Evolutionary conservation across 225 moss, liverwort and hornwort species (phyloP).

Genomic region (Antitrichia curtipendula): DNA sequence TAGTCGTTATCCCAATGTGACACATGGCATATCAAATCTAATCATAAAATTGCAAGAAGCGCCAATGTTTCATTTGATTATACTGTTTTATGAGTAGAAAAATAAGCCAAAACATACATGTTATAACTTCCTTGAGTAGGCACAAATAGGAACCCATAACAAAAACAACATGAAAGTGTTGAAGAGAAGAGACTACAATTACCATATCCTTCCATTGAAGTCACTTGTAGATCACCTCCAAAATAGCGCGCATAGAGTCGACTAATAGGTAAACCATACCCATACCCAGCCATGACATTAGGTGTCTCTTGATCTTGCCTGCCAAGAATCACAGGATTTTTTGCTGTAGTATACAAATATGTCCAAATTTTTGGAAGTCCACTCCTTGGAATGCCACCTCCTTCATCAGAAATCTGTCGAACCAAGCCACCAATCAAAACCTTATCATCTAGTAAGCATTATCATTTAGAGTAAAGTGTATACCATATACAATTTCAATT

Average conservation of each 20-base stretch:
- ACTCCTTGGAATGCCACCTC: constrained; percentile 82
- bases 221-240: constrained; percentile 83
- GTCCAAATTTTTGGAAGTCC: constrained; percentile 80
- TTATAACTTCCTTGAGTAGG: background rate
- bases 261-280: constrained; percentile 83
- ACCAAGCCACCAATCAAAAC: background rate
- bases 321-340: constrained; percentile 36
- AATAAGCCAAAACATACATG: background rate
- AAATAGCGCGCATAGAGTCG: constrained; percentile 84
- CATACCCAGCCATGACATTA: constrained; percentile 83
- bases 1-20: background rate
- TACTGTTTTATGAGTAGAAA: background rate
- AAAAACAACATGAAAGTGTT: background rate
- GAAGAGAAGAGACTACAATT: background rate
- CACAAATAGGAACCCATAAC: background rate
- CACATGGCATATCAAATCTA: background rate
- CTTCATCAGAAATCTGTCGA: constrained; percentile 81
- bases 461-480: background rate
- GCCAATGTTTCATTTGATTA: background rate
- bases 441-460: background rate
- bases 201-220: constrained; percentile 92
- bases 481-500: background rate
- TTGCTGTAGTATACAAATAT: constrained; percentile 74
- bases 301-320: constrained; percentile 59
- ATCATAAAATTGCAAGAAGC: background rate